A percentile compares a stretch with the other conserved stretches of the same genome.
Conservation (phyloP, 2,329 filamentous ascomycete species). For the Ceratocystis papillata region DNA sequence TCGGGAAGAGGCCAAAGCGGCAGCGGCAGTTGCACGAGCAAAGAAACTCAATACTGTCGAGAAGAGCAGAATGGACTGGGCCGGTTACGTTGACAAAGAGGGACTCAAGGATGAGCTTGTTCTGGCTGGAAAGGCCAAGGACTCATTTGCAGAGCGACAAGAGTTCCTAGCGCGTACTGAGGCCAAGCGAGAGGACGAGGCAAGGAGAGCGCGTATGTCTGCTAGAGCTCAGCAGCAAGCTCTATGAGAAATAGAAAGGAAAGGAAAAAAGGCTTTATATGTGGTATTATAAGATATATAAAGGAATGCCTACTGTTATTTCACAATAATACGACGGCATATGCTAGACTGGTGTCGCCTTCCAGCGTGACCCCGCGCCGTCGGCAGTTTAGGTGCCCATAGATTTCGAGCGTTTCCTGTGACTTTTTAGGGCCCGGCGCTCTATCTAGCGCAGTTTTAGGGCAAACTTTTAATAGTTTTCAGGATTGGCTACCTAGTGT, state of each 20-base stretch:
- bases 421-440: no score
- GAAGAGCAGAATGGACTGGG: constrained; percentile 65
- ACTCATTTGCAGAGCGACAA: constrained; percentile 50
- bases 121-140: constrained; percentile 53
- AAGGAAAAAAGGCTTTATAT: neutral
- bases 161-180: constrained; percentile 58
- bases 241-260: neutral
- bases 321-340: no score
- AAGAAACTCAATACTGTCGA: constrained; percentile 61
- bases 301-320: neutral
- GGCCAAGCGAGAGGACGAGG: constrained; percentile 50
- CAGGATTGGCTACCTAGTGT: no score
- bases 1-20: constrained; percentile 40
- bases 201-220: constrained; percentile 42
- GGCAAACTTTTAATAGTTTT: no score
- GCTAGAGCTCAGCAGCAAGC: constrained; percentile 25
- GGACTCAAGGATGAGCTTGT: constrained; percentile 59
- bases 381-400: no score
- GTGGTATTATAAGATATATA: neutral
- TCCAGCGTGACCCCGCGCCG: no score
- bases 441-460: no score
- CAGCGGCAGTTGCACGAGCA: constrained; percentile 7
- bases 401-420: no score
- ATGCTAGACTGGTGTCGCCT: no score
- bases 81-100: constrained; percentile 59